Evolutionary conservation across 2,329 filamentous ascomycete species (phyloP), one percentile per base, ranked within the genome.

Genomic region (Epichloe festucae): DNA sequence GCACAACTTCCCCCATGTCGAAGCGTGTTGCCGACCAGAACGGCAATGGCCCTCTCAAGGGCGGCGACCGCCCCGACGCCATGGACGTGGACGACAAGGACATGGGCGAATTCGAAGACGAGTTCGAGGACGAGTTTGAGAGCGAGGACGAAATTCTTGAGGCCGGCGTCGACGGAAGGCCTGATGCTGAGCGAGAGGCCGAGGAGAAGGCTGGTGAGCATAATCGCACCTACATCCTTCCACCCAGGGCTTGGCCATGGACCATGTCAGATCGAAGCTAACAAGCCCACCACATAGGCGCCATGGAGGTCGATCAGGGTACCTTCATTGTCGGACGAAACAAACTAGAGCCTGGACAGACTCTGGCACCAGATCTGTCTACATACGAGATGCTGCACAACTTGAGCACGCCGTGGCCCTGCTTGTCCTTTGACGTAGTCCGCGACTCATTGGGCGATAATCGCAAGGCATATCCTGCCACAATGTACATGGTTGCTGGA

Each of bases 371-470:
- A 14, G 93, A 98, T 69, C 77, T 87, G 53, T 88, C 87, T n/a
- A 91, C 91, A 5, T 98, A 98, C 73, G 86, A 96, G 67, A 94
- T 98, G 89, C 81, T 98, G 54, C 93, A 98, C 74, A 89, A 82
- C 55, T 79, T 98, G 57, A 93, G 86, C 68, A 90, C 90, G 7
- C 89, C 89, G 1, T 98, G 93, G 93, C 93, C 93, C 3, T 98
- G 93, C 66, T 78, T 98, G 15, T 97, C 91, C 2, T 95, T 96
- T 69, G 93, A 97, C 66, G 85, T 98, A 54, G 70, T 98, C 56
- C 84, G 78, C 60, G 93, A 98, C 70, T 76, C 77, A 49, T 78
- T 98, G 17, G 93, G 93, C 58, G 85, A 95, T 65, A 83, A 89
- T 68, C 85, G 93, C 63, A 94, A 85, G 67, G 83, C 85, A n/a